phyloP scores from a whole-genome alignment of 768 basidiomycete species.

The Filobasidium floriforme region DNA sequence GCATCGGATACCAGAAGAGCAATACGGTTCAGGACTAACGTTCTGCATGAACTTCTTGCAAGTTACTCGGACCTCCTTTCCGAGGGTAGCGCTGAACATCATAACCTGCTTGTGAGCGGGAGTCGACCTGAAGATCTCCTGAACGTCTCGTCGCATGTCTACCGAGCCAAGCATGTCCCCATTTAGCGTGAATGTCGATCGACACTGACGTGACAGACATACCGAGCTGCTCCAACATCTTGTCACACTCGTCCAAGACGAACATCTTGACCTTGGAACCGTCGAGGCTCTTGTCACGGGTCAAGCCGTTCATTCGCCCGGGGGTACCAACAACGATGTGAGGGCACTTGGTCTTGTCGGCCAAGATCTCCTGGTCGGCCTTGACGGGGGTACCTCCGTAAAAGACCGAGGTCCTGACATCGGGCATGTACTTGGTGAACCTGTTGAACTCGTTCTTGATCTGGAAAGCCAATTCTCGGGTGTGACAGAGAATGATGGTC shows the following conservation, averaged over 20 bases:
- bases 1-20: not conserved
- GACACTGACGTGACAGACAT: constrained; percentile 55
- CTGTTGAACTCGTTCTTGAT: constrained; percentile 99
- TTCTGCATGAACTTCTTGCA: constrained; percentile 99
- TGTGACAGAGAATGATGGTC: constrained; percentile 96
- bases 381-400: constrained; percentile 92
- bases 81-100: constrained; percentile 99
- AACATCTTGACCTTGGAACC: constrained; percentile 93
- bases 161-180: constrained; percentile 42
- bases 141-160: constrained; percentile 99
- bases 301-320: constrained; percentile 90
- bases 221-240: constrained; percentile 99
- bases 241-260: constrained; percentile 99
- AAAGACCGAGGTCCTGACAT: constrained; percentile 93
- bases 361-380: constrained; percentile 87
- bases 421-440: constrained; percentile 99
- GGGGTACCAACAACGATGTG: constrained; percentile 99
- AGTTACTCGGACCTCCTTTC: constrained; percentile 91
- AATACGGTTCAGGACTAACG: constrained; percentile 52
- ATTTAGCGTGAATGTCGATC: constrained; percentile 40
- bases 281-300: constrained; percentile 89
- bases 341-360: constrained; percentile 93
- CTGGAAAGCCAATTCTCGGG: constrained; percentile 97
- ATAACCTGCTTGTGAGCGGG: constrained; percentile 99
- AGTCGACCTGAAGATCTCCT: constrained; percentile 98